These are phyloP conservation scores for Incumbomyces lentus DNA, from an alignment of 2,329 filamentous ascomycete species.

Conservation along the genomic window DNA sequence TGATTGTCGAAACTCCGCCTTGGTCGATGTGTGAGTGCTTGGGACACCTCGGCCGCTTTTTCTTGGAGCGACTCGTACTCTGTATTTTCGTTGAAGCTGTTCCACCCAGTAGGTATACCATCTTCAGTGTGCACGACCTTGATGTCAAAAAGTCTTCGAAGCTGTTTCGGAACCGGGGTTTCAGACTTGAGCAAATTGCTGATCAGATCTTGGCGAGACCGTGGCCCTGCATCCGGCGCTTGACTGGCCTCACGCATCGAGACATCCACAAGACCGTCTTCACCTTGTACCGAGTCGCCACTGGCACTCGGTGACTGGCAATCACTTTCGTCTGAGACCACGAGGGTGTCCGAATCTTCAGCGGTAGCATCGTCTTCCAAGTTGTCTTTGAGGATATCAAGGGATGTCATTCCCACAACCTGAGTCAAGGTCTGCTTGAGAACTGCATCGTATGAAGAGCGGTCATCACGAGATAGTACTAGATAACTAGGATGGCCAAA, in stretches of 20 bases:
- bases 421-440: slow-evolving; percentile 69
- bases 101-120: slow-evolving; percentile 61
- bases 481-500: slow-evolving; percentile 51
- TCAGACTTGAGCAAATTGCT: slow-evolving; percentile 33
- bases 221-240: slow-evolving; percentile 22
- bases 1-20: slow-evolving; percentile 15
- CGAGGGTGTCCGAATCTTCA: slow-evolving; percentile 58
- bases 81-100: slow-evolving; percentile 32
- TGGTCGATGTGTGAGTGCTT: slow-evolving; percentile 6
- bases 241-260: slow-evolving; percentile 61
- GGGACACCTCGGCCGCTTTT: slow-evolving; percentile 12
- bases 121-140: slow-evolving; percentile 53
- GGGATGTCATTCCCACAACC: slow-evolving; percentile 65
- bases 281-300: slow-evolving; percentile 70
- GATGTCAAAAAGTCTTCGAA: slow-evolving; percentile 68
- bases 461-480: slow-evolving; percentile 63
- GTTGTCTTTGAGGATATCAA: slow-evolving; percentile 47
- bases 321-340: slow-evolving; percentile 50
- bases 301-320: slow-evolving; percentile 57
- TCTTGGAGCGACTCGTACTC: slow-evolving; percentile 17
- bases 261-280: slow-evolving; percentile 84
- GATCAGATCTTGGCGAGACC: slow-evolving; percentile 17
- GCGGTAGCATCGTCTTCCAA: slow-evolving; percentile 38
- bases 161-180: slow-evolving; percentile 49
- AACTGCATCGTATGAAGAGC: slow-evolving; percentile 58